Percentiles rank a stretch among this genome's conserved stretches.
Conservation (phyloP, 805 yeast genomes). For the Candida pseudoglaebosa region DNA sequence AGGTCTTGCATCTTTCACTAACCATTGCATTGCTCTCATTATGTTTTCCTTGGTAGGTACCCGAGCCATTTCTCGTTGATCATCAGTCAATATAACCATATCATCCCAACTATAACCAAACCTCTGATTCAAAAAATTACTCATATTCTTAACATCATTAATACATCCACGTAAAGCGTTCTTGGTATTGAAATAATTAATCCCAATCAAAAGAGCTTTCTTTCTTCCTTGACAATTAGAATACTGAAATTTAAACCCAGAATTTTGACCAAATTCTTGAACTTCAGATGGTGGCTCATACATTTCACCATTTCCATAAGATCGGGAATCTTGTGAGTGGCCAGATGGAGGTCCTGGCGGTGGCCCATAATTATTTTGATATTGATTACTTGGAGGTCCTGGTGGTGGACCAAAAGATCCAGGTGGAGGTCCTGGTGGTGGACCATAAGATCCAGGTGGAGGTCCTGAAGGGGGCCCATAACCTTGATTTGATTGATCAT, state of each 20-base stretch:
- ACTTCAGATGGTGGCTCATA: conserved; percentile 27
- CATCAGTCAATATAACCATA: conserved; percentile 37
- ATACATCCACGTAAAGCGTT: conserved; percentile 35
- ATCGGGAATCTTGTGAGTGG: conserved; percentile 8
- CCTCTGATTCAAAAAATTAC: conserved; percentile 22
- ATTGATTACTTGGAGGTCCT: conserved; percentile 10
- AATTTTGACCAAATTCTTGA: conserved; percentile 33
- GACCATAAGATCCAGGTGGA: conserved; percentile 11
- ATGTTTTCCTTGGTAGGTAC: conserved; percentile 33
- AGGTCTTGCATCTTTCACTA: conserved; percentile 34
- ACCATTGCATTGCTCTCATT: conserved; percentile 37
- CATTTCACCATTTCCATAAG: conserved; percentile 11
- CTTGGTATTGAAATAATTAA: conserved; percentile 29
- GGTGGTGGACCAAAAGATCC: conserved; percentile 14
- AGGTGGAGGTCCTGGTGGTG: conserved; percentile 17
- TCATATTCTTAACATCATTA: conserved; percentile 38
- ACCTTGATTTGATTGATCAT: conserved; percentile 7
- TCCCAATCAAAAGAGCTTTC: conserved; percentile 35
- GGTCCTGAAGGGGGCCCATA: conserved; percentile 20
- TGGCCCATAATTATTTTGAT: conserved; percentile 2
- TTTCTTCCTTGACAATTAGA: conserved; percentile 35
- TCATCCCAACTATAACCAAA: conserved; percentile 34
- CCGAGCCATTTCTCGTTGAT: conserved; percentile 27
- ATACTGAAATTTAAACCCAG: conserved; percentile 34
- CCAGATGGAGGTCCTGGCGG: conserved; percentile 2